Evolutionary conservation across 2,329 filamentous ascomycete genomes (phyloP).

Genomic region (Beauveria australis): DNA sequence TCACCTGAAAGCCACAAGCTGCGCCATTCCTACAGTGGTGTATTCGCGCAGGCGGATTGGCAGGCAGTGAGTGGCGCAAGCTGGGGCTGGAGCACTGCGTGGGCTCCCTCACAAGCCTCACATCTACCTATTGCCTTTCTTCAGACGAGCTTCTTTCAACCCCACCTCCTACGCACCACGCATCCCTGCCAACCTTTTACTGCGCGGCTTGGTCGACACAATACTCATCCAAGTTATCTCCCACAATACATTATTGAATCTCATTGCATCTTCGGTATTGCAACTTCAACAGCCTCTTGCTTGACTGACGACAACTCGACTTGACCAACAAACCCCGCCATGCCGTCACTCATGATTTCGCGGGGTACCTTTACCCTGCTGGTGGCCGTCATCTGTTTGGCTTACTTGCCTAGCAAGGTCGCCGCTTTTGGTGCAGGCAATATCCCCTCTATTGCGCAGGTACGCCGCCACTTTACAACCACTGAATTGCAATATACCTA

Average conservation of each 20-base stretch:
- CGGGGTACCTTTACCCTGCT: slow-evolving; percentile 45
- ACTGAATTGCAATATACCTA: background rate
- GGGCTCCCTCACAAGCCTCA: slow-evolving; percentile 5
- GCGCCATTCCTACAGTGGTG: background rate
- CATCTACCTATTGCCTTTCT: background rate
- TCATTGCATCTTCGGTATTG: background rate
- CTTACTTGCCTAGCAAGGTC: slow-evolving; percentile 48
- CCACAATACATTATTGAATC: background rate
- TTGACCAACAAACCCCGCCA: slow-evolving; percentile 19
- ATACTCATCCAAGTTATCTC: background rate
- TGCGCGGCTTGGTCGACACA: background rate
- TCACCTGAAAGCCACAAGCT: background rate
- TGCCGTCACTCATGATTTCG: slow-evolving; percentile 40
- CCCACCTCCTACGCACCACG: background rate
- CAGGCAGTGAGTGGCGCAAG: slow-evolving; percentile 1
- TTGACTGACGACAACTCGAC: background rate
- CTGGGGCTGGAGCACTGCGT: background rate
- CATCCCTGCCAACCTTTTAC: background rate
- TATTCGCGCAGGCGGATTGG: background rate
- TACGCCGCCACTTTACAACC: slow-evolving; percentile 13
- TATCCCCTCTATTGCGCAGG: slow-evolving; percentile 55
- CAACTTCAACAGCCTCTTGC: background rate
- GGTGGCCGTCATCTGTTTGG: slow-evolving; percentile 40
- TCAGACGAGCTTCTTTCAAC: background rate
- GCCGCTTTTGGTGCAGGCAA: slow-evolving; percentile 63